Evolutionary conservation across 345 rosid species (phyloP), one percentile per base, ranked within the genome.

Genomic region (Brassica juncea): DNA sequence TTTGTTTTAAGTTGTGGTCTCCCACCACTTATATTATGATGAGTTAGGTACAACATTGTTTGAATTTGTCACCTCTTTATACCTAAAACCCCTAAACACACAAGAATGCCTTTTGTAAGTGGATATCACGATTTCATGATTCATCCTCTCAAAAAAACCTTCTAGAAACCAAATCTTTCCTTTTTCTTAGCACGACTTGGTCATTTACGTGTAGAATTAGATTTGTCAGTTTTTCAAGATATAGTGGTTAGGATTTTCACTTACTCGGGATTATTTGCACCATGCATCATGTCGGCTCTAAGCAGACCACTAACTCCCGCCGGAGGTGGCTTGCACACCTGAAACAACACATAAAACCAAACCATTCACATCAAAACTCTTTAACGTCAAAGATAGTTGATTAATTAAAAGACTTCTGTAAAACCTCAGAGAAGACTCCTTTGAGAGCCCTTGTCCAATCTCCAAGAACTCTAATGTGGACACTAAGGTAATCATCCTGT

Each of bases 381-480:
- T 28, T 39, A 8, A 37, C 0, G 14, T 39, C 59, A 28, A 9
- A 37, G 58, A 19, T 12, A 30, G 3, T 60, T 59, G 25, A 16
- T 69, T 31, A 7, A 8, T 14, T 12, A 16, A 15, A 37, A 67
- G 35, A 74, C 10, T 37, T 73, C n/a, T 58, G 3, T 7, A 0
- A 64, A 35, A 87, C 97, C 94, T 88, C 85, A 3, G 92, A 82
- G 83, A 90, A 92, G 9, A 87, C 90, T 8, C 87, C 86, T 86
- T 81, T 82, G 30, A 92, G 97, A 39, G 87, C 90, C 8, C 84
- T 37, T 12, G 97, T 92, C 97, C 97, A 92, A 61, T 92, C 97
- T 1, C 97, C 95, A 9, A 86, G 84, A 37, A 87, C 86, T 83
- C 93, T 87, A 3, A 92, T 92, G 49, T 90, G 96, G 66, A 89